These are phyloP conservation scores for Penicillium oxalicum DNA, from an alignment of 2,329 filamentous ascomycete genomes.

Conservation along the genomic window DNA sequence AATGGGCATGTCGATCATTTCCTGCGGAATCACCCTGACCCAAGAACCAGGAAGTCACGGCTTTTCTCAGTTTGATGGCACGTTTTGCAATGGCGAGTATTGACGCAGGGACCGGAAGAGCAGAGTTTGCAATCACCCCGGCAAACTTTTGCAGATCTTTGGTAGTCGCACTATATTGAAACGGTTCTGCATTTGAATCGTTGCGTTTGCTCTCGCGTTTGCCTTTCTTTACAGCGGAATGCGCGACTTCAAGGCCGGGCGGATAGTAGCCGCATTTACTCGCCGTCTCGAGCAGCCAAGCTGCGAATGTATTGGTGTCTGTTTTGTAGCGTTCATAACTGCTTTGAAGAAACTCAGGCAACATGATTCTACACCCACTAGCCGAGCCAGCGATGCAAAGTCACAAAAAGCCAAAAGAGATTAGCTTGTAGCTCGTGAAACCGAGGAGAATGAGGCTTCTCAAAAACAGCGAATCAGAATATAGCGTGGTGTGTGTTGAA, in stretches of 20 bases:
- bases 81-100: constrained; percentile 23
- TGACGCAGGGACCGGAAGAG: constrained; percentile 15
- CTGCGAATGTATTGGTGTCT: constrained; percentile 25
- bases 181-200: not conserved
- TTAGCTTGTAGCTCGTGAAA: too few relatives aligned
- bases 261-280: constrained; percentile 21
- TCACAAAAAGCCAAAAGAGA: too few relatives aligned
- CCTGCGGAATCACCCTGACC: constrained; percentile 17
- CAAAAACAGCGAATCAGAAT: too few relatives aligned
- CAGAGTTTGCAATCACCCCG: constrained; percentile 19
- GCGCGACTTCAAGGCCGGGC: constrained; percentile 2
- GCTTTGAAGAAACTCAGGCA: constrained; percentile 15
- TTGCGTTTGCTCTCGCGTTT: constrained; percentile 8
- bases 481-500: too few relatives aligned
- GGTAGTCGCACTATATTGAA: constrained; percentile 17
- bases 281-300: constrained; percentile 25
- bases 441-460: too few relatives aligned
- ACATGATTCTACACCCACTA: too few relatives aligned
- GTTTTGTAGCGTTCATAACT: constrained; percentile 25
- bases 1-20: constrained; percentile 20
- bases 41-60: constrained; percentile 25
- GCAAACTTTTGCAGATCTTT: constrained; percentile 22
- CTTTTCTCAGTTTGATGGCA: constrained; percentile 23
- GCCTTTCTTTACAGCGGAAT: not conserved
- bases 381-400: too few relatives aligned